Base-by-base conservation (phyloP, 2,329 filamentous ascomycete species). In the Aspergillus sp. region DNA sequence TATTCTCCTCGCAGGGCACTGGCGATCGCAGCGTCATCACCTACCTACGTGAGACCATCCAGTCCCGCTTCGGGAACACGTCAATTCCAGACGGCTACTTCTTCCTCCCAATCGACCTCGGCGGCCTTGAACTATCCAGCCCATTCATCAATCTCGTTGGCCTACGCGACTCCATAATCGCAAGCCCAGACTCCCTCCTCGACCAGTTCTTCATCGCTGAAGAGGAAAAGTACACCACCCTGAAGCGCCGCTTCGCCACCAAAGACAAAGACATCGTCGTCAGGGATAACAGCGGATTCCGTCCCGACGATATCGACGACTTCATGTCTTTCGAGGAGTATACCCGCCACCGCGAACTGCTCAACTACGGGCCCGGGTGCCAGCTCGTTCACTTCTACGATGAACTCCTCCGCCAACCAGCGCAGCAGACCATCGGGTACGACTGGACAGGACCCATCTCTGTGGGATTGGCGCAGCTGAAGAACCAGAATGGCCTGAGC, bases 321-420 rank as follows among this genome's bases (percentile, higher is more conserved):
- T 61, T 61, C 41, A 50, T 61, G 33, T 41, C 56, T 12, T 59
- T 61, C 11, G 56, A 54, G 6, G 59, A 61, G n/a, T 61, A 59
- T 20, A 59, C 46, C 3, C 52, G 49, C 13, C 54, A 59, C 40
- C 52, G 59, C 11, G 56, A 59, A 34, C 11, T 49, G 8, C 40
- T 61, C 3, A 45, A 51, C 40, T 61, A 57, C 24, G 41, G 46
- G 2, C 12, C 12, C 3, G 45, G 46, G 13, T 42, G 8, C 8
- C 27, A 61, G 20, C 39, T 61, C 5, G 33, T 54, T 4, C 15
- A 52, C 8, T 46, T 61, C 13, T 61, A 59, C 40, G 46, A 56
- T 13, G 12, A 30, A 13, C 53, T 61, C 3, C 45, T 61, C 2
- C 13, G 58, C 3, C 56, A 56, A 2, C 59, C 59, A 0, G 5